These are phyloP conservation scores for Suillus sp. DNA, from an alignment of 768 basidiomycete genomes.

Conservation along the genomic window DNA sequence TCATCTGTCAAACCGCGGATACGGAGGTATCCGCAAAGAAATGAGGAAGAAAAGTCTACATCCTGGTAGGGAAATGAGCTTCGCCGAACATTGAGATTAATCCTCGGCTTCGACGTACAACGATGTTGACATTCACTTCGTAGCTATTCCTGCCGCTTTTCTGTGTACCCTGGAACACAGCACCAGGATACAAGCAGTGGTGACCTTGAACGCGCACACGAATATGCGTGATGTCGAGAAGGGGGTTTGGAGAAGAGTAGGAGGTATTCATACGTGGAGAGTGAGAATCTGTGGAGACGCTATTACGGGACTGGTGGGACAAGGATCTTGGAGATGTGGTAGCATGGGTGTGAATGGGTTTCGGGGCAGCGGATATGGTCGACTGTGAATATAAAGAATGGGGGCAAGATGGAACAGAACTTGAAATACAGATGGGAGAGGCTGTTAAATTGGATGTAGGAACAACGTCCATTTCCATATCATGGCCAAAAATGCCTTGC, in stretches of 20 bases:
- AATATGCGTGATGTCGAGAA: slow-evolving; percentile 74
- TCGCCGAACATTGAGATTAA: slow-evolving; percentile 1
- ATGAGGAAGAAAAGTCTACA: slow-evolving; percentile 84
- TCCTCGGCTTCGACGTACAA: slow-evolving; percentile 56
- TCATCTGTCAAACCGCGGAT: slow-evolving; percentile 93
- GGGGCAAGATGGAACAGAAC: not conserved
- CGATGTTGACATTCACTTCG: slow-evolving; percentile 90
- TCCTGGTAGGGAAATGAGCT: slow-evolving; percentile 52
- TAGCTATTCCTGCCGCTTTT: slow-evolving; percentile 93
- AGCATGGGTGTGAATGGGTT: slow-evolving; percentile 20
- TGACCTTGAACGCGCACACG: slow-evolving; percentile 72
- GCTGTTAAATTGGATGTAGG: slow-evolving; percentile 8
- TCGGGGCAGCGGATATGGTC: slow-evolving; percentile 6
- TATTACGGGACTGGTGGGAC: slow-evolving; percentile 1
- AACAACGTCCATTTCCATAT: slow-evolving; percentile 36
- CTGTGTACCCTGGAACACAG: slow-evolving; percentile 88
- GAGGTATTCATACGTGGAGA: slow-evolving; percentile 13
- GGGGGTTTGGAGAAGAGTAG: slow-evolving; percentile 50
- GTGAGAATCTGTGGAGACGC: slow-evolving; percentile 8
- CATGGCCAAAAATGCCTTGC: slow-evolving; percentile 36
- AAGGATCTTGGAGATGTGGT: slow-evolving; percentile 13
- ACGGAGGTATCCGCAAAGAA: slow-evolving; percentile 88
- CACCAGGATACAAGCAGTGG: slow-evolving; percentile 85
- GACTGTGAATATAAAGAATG: slow-evolving; percentile 2
- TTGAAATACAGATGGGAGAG: not conserved